Base-by-base conservation (phyloP, 2,329 filamentous ascomycete species). In the Zymoseptoria passerinii region DNA sequence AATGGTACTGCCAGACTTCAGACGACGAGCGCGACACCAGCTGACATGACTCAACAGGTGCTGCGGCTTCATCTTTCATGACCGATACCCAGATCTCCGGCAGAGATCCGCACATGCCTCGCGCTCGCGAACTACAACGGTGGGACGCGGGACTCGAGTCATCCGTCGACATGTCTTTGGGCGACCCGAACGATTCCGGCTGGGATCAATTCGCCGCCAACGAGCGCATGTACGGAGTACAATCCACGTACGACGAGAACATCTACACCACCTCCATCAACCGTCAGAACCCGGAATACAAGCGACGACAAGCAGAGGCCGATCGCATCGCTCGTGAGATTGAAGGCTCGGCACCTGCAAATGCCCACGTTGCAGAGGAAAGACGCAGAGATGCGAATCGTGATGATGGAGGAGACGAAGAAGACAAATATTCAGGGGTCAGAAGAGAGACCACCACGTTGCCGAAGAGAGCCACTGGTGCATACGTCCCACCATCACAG, bases 171-270 rank as follows among this genome's bases (percentile, higher is more conserved):
- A 80, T 89, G 64, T 87, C 87, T 52, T 79, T 96, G 23, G 83
- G 74, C 27, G 69, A 68, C 16, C 58, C 64, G 13, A 72, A 69
- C 28, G 65, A 51, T 58, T 70, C 58, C 6, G 78, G 76, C 8
- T 99, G 94, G 94, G 92, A 99, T 72, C 94, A 99, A 73, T 99
- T 99, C 70, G 88, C 89, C 58, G 86, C 83, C 62, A 97, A 97
- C 69, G 89, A 95, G 74, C 82, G 85, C 57, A 83, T 90, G 28
- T 97, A 96, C 70, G 94, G 94, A 40, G 76, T 95, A 48, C 90
- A 85, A 74, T 94, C 88, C 55, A 90, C 91, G 67, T 99, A 97
- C 71, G 86, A 97, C 69, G 94, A 97, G 75, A 91, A 89, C 66
- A 84, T 94, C 50, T 99, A 99, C 76, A 99, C 94, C 1, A 99